Evolutionary conservation across 2,329 filamentous ascomycete species (phyloP).

Genomic region (Chrysosporium keratinophilum): DNA sequence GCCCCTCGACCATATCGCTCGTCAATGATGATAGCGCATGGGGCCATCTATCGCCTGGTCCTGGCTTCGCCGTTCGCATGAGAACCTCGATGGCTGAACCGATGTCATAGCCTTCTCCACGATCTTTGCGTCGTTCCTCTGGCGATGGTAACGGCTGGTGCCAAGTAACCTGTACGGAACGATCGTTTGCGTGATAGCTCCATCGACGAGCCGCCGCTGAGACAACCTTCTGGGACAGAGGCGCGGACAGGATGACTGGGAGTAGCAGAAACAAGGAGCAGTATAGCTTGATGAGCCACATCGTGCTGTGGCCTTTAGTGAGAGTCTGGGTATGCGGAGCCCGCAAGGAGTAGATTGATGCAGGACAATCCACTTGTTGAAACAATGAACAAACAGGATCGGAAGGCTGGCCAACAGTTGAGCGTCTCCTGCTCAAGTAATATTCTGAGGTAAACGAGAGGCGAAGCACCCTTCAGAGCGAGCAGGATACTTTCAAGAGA

Average conservation of each 20-base stretch:
- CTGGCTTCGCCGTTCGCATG: conserved; percentile 1
- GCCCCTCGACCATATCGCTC: neutral
- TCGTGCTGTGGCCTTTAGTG: neutral
- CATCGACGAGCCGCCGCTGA: neutral
- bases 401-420: neutral
- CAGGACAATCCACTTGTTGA: neutral
- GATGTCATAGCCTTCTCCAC: neutral
- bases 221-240: neutral
- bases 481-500: too few relatives aligned
- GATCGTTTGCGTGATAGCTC: neutral
- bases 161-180: neutral
- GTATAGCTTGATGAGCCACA: neutral
- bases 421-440: neutral
- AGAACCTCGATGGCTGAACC: neutral
- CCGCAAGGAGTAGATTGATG: neutral
- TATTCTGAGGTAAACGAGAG: neutral
- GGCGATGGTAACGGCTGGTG: neutral
- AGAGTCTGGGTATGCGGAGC: neutral
- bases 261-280: neutral
- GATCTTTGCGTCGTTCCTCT: neutral
- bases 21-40: conserved; percentile 2
- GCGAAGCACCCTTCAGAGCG: neutral
- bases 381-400: too few relatives aligned
- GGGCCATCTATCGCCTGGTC: conserved; percentile 8
- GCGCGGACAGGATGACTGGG: neutral